These are phyloP conservation scores for Alternaria sp. DNA, from an alignment of 2,329 filamentous ascomycete species.

Conservation along the genomic window DNA sequence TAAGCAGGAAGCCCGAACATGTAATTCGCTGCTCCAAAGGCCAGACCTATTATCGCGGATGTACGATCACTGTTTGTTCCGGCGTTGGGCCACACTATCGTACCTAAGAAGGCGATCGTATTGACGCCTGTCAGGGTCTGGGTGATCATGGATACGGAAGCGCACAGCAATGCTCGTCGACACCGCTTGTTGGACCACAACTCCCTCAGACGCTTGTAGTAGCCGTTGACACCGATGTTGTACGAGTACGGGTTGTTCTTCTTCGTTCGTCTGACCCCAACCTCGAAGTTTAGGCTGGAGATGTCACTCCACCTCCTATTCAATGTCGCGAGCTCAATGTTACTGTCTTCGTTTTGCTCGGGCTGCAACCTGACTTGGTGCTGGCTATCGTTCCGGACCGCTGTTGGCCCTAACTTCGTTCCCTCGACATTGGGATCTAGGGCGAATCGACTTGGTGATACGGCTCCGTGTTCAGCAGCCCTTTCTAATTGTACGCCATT, in stretches of 20 bases:
- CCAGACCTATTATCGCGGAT: constrained; percentile 23
- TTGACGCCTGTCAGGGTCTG: constrained; percentile 22
- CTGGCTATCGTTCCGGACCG: not conserved
- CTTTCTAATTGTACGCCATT: not conserved
- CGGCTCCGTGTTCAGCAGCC: not conserved
- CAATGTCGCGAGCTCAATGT: constrained; percentile 7
- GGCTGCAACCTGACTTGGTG: not conserved
- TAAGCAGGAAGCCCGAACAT: constrained; percentile 27
- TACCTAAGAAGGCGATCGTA: constrained; percentile 26
- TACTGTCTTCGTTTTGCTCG: not conserved
- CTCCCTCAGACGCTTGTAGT: constrained; percentile 22
- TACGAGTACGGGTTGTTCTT: constrained; percentile 25
- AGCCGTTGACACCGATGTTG: constrained; percentile 31
- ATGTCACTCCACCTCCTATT: constrained; percentile 8
- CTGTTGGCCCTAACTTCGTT: not conserved
- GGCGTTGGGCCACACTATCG: constrained; percentile 20
- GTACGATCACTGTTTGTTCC: constrained; percentile 7
- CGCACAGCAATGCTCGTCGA: constrained; percentile 22
- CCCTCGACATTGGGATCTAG: not conserved
- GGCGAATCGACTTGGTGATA: not conserved
- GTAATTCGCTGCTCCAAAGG: constrained; percentile 27
- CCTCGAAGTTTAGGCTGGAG: constrained; percentile 16
- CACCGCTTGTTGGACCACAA: constrained; percentile 26
- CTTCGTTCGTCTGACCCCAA: not conserved
- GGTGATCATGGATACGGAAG: constrained; percentile 26